phyloP scores from a whole-genome alignment of 1,284 basidiomycete species.

The Amylostereum chailletii region DNA sequence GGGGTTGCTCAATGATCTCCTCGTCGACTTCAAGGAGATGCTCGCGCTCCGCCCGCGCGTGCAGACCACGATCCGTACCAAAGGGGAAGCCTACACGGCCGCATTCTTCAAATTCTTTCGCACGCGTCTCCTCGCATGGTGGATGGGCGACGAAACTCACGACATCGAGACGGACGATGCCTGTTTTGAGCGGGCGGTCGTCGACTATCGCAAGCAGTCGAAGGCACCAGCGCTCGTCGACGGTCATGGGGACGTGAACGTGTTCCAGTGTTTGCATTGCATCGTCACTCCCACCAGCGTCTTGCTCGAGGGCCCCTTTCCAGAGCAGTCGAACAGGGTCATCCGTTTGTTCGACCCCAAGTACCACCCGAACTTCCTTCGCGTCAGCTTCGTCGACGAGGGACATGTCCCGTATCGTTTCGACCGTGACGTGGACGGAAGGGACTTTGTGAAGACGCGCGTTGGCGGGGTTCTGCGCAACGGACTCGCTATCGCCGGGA shows the following conservation, averaged over 20 bases:
- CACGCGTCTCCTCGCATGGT: constrained; percentile 22
- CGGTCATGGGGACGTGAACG: constrained; percentile 20
- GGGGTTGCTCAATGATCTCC: constrained; percentile 30
- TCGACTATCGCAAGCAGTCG: constrained; percentile 18
- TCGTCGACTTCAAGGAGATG: constrained; percentile 39
- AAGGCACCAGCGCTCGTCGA: background rate
- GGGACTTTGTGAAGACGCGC: constrained; percentile 32
- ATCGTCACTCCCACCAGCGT: constrained; percentile 40
- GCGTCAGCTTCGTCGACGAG: constrained; percentile 59
- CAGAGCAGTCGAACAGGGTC: constrained; percentile 60
- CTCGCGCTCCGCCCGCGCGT: constrained; percentile 32
- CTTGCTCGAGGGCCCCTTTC: constrained; percentile 39
- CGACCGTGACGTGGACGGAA: constrained; percentile 42
- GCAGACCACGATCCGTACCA: constrained; percentile 16
- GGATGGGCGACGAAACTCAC: constrained; percentile 12
- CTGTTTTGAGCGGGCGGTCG: constrained; percentile 24
- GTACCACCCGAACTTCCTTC: constrained; percentile 48
- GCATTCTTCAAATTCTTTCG: constrained; percentile 36
- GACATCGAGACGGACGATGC: constrained; percentile 15
- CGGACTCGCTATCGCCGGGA: constrained; percentile 40
- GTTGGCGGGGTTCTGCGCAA: constrained; percentile 33
- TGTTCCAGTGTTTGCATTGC: constrained; percentile 38
- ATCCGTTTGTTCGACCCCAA: constrained; percentile 38
- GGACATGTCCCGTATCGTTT: constrained; percentile 37
- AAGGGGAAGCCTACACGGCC: constrained; percentile 28